A percentile compares a stretch with the other conserved stretches of the same genome.
These are phyloP conservation scores for Scheffersomyces coipomensis DNA, from an alignment of 805 yeast genomes.

Conservation along the genomic window DNA sequence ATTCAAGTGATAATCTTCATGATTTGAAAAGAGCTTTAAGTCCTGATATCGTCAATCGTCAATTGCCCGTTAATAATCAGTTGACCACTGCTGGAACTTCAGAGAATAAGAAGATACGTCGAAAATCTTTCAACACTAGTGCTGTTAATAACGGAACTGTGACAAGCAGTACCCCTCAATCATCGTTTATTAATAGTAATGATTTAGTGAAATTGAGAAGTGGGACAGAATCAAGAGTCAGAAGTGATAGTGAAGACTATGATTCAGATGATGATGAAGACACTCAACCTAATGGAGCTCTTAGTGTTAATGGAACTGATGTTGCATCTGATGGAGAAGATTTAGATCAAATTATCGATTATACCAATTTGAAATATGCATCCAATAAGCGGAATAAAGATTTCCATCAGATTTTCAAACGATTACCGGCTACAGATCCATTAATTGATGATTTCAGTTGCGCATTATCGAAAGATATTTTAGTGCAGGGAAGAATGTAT, in stretches of 20 bases:
- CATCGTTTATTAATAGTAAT: background rate
- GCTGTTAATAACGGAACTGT: constrained; percentile 1
- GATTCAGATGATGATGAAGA: constrained; percentile 7
- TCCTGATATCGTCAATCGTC: constrained; percentile 17
- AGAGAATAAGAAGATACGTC: background rate
- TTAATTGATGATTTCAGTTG: constrained; percentile 64
- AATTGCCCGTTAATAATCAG: constrained; percentile 12
- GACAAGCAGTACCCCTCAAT: background rate
- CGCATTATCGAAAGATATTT: constrained; percentile 63
- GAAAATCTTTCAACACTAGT: background rate
- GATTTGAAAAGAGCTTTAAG: constrained; percentile 9
- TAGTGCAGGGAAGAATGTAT: constrained; percentile 66
- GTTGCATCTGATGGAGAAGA: constrained; percentile 13
- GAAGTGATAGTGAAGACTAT: too few species aligned
- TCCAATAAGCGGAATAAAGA: constrained; percentile 54
- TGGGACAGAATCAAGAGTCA: background rate
- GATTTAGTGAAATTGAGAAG: background rate
- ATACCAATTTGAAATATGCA: constrained; percentile 27
- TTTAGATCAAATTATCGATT: constrained; percentile 12
- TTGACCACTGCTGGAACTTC: constrained; percentile 4
- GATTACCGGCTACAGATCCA: constrained; percentile 48
- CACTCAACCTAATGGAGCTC: constrained; percentile 5
- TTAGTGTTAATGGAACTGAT: constrained; percentile 7
- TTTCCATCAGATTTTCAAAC: constrained; percentile 59
- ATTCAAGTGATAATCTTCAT: constrained; percentile 15